These are phyloP conservation scores for Alternaria sp. DNA, from an alignment of 2,329 filamentous ascomycete genomes.

Conservation along the genomic window DNA sequence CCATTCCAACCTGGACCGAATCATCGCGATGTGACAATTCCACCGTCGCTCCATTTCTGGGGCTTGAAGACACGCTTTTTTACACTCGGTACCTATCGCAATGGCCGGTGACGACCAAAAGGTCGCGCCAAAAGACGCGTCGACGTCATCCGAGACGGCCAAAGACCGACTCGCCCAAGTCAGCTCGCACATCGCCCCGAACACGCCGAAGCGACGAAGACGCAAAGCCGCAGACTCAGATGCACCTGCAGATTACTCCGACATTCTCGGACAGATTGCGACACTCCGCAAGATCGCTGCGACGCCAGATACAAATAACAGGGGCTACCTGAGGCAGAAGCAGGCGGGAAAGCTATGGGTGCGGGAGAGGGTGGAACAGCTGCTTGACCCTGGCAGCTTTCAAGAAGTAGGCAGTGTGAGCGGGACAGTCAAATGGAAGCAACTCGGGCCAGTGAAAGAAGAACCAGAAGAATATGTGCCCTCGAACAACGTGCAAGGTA, in stretches of 20 bases:
- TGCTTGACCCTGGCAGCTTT: conserved; percentile 67
- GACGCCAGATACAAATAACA: conserved; percentile 63
- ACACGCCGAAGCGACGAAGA: conserved; percentile 49
- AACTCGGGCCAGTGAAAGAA: conserved; percentile 56
- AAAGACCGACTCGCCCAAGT: conserved; percentile 59
- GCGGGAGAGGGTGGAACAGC: conserved; percentile 65
- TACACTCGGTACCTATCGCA: neutral
- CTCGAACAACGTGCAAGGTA: conserved; percentile 69
- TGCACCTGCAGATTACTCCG: conserved; percentile 68
- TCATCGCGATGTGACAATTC: conserved; percentile 30
- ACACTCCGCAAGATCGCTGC: conserved; percentile 62
- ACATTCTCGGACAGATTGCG: conserved; percentile 66
- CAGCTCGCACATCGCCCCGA: conserved; percentile 54
- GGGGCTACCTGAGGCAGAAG: conserved; percentile 70
- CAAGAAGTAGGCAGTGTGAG: conserved; percentile 68
- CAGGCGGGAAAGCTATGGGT: conserved; percentile 72
- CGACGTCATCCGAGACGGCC: conserved; percentile 42
- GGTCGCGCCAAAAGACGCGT: conserved; percentile 24
- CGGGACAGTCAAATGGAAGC: conserved; percentile 67
- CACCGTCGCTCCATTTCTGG: conserved; percentile 21
- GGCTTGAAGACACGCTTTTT: conserved; percentile 4
- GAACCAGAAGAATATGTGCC: conserved; percentile 64
- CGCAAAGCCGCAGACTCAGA: conserved; percentile 50
- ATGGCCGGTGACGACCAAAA: conserved; percentile 40
- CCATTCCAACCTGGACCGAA: conserved; percentile 5